A percentile compares a stretch with the other conserved stretches of the same genome.
Evolutionary conservation across 352 stramenopile species (phyloP).

Genomic region (Elongisporangium anandrum): DNA sequence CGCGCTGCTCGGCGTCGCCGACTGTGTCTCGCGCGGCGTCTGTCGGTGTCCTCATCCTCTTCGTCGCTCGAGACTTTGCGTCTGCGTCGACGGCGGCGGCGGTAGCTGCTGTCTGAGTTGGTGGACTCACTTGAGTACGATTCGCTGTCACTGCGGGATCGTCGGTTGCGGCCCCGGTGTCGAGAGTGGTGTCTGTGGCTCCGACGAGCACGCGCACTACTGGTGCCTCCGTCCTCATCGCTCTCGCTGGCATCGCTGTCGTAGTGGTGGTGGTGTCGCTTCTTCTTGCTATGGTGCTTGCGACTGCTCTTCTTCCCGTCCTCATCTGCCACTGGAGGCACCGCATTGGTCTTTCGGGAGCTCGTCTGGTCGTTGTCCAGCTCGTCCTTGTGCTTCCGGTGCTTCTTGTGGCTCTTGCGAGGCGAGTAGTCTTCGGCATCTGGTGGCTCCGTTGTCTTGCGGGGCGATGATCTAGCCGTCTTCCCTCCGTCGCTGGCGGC

Average conservation of each 20-base stretch:
- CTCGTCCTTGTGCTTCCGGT: slow-evolving; percentile 29
- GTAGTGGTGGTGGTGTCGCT: slow-evolving; percentile 27
- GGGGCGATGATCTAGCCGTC: slow-evolving; percentile 23
- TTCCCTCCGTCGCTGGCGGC: slow-evolving; percentile 40
- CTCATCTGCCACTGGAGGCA: slow-evolving; percentile 16
- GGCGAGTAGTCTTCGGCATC: slow-evolving; percentile 33
- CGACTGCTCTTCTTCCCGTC: slow-evolving; percentile 25
- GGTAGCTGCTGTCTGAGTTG: slow-evolving; percentile 41
- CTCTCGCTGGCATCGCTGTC: slow-evolving; percentile 49
- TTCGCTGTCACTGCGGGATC: slow-evolving; percentile 37
- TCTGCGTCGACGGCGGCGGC: slow-evolving; percentile 33
- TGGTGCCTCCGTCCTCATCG: slow-evolving; percentile 14
- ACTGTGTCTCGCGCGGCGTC: slow-evolving; percentile 28
- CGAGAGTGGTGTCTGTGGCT: slow-evolving; percentile 13
- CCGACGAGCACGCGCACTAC: slow-evolving; percentile 19
- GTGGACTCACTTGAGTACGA: slow-evolving; percentile 41
- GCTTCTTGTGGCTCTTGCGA: slow-evolving; percentile 68
- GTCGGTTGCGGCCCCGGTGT: slow-evolving; percentile 14
- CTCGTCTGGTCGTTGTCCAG: slow-evolving; percentile 22
- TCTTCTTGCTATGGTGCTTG: slow-evolving; percentile 46
- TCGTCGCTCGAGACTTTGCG: slow-evolving; percentile 54
- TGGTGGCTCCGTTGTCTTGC: slow-evolving; percentile 29
- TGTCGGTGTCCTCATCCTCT: slow-evolving; percentile 47
- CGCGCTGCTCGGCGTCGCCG: slow-evolving; percentile 32
- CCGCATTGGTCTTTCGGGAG: slow-evolving; percentile 6